Evolutionary conservation across 2,329 filamentous ascomycete species (phyloP).

Genomic region (Hansfordia pulvinata): DNA sequence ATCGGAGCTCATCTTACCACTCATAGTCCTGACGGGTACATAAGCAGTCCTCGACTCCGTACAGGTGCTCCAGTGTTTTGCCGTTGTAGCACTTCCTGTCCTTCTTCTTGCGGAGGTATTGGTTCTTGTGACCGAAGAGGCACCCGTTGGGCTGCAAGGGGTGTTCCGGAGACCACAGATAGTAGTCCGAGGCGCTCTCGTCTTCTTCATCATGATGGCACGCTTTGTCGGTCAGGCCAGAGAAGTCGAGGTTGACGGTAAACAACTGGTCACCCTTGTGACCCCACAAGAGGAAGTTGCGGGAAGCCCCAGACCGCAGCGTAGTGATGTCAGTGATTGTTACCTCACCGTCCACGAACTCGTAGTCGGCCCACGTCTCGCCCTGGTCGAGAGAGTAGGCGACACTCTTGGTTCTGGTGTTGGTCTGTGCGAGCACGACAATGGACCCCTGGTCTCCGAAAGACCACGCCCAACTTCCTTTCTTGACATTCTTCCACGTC

Average conservation of each 20-base stretch:
- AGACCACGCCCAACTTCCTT: constrained; percentile 84
- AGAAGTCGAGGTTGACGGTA: constrained; percentile 81
- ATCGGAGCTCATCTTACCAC: constrained; percentile 46
- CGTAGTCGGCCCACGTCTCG: constrained; percentile 59
- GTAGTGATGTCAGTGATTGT: constrained; percentile 73
- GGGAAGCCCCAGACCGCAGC: constrained; percentile 74
- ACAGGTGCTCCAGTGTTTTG: constrained; percentile 54
- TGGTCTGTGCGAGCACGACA: constrained; percentile 71
- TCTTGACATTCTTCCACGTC: constrained; percentile 72
- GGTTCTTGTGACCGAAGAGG: constrained; percentile 80
- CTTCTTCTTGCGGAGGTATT: constrained; percentile 84
- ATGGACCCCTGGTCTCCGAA: constrained; percentile 93
- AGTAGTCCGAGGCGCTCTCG: constrained; percentile 52
- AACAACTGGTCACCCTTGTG: constrained; percentile 45
- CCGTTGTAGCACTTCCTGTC: constrained; percentile 72
- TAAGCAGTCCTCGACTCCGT: constrained; percentile 64
- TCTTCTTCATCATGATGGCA: constrained; percentile 56
- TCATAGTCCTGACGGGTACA: constrained; percentile 83
- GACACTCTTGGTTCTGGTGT: constrained; percentile 50
- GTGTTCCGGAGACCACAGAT: constrained; percentile 77
- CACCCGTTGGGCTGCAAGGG: constrained; percentile 68
- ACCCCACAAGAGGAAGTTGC: constrained; percentile 88
- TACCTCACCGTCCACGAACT: constrained; percentile 61
- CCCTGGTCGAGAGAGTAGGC: constrained; percentile 77
- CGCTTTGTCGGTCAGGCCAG: constrained; percentile 57